Evolutionary conservation across 208 protist genomes (phyloP), one percentile per base, ranked within the genome.

Genomic region (Wallacemonas collosoma): DNA sequence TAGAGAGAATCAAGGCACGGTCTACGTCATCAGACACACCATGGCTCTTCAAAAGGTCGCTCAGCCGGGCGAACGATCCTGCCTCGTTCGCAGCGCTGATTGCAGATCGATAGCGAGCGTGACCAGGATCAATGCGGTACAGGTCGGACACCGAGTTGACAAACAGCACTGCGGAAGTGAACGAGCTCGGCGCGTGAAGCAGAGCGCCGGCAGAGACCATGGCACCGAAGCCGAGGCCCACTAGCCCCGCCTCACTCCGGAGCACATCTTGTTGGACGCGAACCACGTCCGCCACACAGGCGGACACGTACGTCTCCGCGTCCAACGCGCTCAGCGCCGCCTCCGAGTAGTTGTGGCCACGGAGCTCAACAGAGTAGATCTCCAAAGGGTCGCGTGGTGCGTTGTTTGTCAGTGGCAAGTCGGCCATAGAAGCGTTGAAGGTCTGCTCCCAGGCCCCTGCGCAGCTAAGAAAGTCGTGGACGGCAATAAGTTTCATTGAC

Each of bases 381-480:
- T 96, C 89, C 38, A 95, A 40, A 39, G 92, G 92, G 1, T 82
- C 67, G 38, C 36, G 86, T 79, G 6, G 83, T 86, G 35, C 87
- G 67, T 35, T 72, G 68, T 51, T 51, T 2, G 71, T 73, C 12
- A 83, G 35, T 4, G 88, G 91, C 14, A 93, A 68, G 45, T 78
- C 82, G 0, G 79, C 76, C 12, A 91, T 38, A 12, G 67, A 47
- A 38, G 82, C 73, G 58, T 93, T 72, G 50, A 96, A 64, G 12
- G 83, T 26, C 71, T 92, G 81, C 72, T 93, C 82, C 87, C 84
- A 91, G 44, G 77, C 62, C 39, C 60, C 72, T 3, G 81, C 83
- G 53, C 76, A 89, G 65, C 84, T 75, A 5, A 93, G 79, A 50
- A 85, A 91, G 76, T 96, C 92, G 72, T 94, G 92, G 1, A 96